Conservation (phyloP, 305 asterid species). For the Striga hermonthica region DNA sequence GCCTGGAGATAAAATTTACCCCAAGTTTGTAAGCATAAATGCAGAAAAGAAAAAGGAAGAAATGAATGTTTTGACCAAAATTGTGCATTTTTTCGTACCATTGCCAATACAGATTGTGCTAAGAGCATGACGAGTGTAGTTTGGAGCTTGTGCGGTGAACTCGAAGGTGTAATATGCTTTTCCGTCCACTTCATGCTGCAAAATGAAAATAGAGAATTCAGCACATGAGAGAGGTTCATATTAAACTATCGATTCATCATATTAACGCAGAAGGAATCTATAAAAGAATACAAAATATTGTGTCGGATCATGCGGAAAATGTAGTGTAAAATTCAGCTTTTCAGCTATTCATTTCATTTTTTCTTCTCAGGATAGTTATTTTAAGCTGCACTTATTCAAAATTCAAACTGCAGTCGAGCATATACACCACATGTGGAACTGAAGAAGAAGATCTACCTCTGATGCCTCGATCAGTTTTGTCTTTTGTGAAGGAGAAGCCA, state of each 20-base stretch:
- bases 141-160: constrained; percentile 75
- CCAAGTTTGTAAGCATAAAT: constrained; percentile 2
- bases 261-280: not conserved
- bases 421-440: too few relatives aligned
- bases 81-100: constrained; percentile 42
- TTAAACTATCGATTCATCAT: not conserved
- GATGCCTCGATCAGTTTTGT: constrained; percentile 77
- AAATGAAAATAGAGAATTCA: constrained; percentile 22
- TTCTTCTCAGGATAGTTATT: too few relatives aligned
- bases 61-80: not conserved
- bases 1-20: constrained; percentile 44
- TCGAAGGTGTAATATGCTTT: constrained; percentile 71
- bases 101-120: constrained; percentile 68
- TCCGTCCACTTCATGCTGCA: constrained; percentile 74
- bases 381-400: too few relatives aligned
- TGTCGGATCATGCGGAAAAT: not conserved
- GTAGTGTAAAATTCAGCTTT: too few relatives aligned
- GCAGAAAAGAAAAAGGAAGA: not conserved
- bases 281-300: not conserved
- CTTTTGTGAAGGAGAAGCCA: constrained; percentile 80
- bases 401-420: too few relatives aligned
- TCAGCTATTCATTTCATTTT: too few relatives aligned
- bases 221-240: too few relatives aligned
- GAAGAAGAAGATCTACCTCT: constrained; percentile 45
- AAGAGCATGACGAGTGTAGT: constrained; percentile 86